These are phyloP conservation scores for Trichopus zeylanicus DNA, from an alignment of 116 monocot species.

Conservation along the genomic window DNA sequence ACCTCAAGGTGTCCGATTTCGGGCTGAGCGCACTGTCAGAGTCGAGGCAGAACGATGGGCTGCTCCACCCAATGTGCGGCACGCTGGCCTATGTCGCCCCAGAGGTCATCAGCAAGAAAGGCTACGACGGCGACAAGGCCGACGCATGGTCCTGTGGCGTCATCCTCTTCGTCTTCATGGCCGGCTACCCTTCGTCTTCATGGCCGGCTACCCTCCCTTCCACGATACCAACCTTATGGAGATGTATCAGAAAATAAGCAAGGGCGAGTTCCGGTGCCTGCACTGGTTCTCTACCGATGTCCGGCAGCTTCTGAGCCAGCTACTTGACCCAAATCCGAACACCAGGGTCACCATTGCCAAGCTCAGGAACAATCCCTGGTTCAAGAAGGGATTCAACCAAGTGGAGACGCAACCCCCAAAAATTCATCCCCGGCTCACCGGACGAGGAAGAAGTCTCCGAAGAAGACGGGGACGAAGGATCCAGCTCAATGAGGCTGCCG, in stretches of 20 bases:
- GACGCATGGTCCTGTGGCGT: slow-evolving; percentile 52
- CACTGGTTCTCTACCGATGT: slow-evolving; percentile 28
- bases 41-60: slow-evolving; percentile 17
- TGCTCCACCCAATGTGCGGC: slow-evolving; percentile 40
- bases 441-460: not conserved
- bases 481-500: slow-evolving; percentile 12
- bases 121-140: slow-evolving; percentile 36
- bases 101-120: slow-evolving; percentile 32
- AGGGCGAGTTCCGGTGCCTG: slow-evolving; percentile 35
- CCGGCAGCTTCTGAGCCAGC: slow-evolving; percentile 17
- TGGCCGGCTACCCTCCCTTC: slow-evolving; percentile 35
- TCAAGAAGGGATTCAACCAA: slow-evolving; percentile 27
- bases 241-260: slow-evolving; percentile 30
- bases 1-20: slow-evolving; percentile 46
- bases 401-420: not conserved
- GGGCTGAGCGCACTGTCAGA: slow-evolving; percentile 37
- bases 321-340: slow-evolving; percentile 30
- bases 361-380: slow-evolving; percentile 31
- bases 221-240: slow-evolving; percentile 34
- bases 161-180: slow-evolving; percentile 34
- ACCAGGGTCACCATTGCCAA: slow-evolving; percentile 24
- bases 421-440: not conserved
- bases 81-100: slow-evolving; percentile 49
- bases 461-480: not conserved
- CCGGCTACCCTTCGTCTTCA: slow-evolving; percentile 30